Evolutionary conservation across 768 basidiomycete genomes (phyloP).

Genomic region (Leccinum disarticulatum): DNA sequence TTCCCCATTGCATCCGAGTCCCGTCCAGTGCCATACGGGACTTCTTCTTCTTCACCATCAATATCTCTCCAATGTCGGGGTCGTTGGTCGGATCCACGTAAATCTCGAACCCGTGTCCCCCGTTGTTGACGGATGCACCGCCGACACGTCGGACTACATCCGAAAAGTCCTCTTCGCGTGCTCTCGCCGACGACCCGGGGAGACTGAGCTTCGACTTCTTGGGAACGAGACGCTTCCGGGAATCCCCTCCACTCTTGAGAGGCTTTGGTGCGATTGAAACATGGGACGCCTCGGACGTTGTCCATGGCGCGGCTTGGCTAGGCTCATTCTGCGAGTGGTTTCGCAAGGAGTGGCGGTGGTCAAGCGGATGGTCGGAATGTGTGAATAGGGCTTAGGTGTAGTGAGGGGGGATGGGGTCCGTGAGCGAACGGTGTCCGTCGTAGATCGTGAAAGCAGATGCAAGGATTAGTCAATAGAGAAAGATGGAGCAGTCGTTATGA

Average conservation of each 20-base stretch:
- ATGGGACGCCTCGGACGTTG: constrained; percentile 8
- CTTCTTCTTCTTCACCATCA: constrained; percentile 79
- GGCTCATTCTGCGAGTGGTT: constrained; percentile 33
- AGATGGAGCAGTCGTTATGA: constrained; percentile 16
- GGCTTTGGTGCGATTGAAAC: constrained; percentile 32
- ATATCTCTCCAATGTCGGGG: constrained; percentile 66
- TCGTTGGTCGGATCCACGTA: constrained; percentile 65
- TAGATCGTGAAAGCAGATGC: constrained; percentile 32
- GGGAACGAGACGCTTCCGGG: constrained; percentile 58
- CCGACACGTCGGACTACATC: constrained; percentile 59
- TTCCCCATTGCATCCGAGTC: constrained; percentile 49
- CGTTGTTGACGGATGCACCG: constrained; percentile 17
- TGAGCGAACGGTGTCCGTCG: constrained; percentile 24
- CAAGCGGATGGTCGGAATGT: constrained; percentile 65
- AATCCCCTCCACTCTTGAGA: constrained; percentile 12
- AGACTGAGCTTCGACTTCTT: constrained; percentile 68
- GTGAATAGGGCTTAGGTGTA: constrained; percentile 30
- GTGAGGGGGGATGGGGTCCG: constrained; percentile 29
- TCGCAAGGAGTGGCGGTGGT: constrained; percentile 66
- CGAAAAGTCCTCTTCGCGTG: constrained; percentile 49
- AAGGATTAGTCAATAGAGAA: constrained; percentile 27
- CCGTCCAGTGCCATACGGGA: constrained; percentile 57
- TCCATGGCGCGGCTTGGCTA: constrained; percentile 29
- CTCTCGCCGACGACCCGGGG: constrained; percentile 35
- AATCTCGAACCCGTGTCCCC: constrained; percentile 62